Base-by-base conservation (phyloP, 192 early-diverging fungal species). In the Coemansia sp. region DNA sequence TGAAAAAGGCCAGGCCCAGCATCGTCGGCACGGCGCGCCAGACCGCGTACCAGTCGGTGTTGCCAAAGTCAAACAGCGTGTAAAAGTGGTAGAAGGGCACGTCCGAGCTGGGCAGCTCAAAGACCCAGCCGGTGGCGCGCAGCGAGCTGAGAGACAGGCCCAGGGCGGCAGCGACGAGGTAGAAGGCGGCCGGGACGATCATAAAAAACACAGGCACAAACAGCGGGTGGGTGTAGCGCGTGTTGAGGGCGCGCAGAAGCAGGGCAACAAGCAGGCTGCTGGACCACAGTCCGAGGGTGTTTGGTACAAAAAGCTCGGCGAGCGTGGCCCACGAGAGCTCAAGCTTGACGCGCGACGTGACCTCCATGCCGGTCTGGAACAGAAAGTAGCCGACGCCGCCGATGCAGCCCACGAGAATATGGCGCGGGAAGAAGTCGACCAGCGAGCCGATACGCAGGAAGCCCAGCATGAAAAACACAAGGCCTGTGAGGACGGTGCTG, bases 301-400 rank as follows among this genome's bases (percentile, higher is more conserved):
- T 81, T 0, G 64, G 71, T 40, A 81, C 64, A 57, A 97, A 88
- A 4, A 99, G 66, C 9, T 68, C 58, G 28, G 64, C 64, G 40
- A 95, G 51, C 4, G 80, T 87, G 4, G 67, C 68, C 23, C 84
- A 63, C 10, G 61, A 72, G 34, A 87, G 83, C 3, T 64, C 77
- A 17, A 91, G 73, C 26, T 80, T 67, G 4, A 94, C 43, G 41
- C 77, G 64, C 1, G 84, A 82, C 0, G 90, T 86, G 4, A 97
- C 87, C 67, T 99, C 96, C 18, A 99, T 71, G 15, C 84, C 96
- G 0, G 96, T 99, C 34, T 87, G 78, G 7, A 99, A 47, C 52
- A 99, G 60, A 64, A 99, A 99, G 82, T 91, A 92, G 23, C 93
- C 92, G 15, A 96, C 92, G 30, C 93, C 93, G 46, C 77, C 94